A percentile compares a stretch with the other conserved stretches of the same genome.
These are phyloP conservation scores for Gymnopilus dilepis DNA, from an alignment of 768 basidiomycete species.

Conservation along the genomic window DNA sequence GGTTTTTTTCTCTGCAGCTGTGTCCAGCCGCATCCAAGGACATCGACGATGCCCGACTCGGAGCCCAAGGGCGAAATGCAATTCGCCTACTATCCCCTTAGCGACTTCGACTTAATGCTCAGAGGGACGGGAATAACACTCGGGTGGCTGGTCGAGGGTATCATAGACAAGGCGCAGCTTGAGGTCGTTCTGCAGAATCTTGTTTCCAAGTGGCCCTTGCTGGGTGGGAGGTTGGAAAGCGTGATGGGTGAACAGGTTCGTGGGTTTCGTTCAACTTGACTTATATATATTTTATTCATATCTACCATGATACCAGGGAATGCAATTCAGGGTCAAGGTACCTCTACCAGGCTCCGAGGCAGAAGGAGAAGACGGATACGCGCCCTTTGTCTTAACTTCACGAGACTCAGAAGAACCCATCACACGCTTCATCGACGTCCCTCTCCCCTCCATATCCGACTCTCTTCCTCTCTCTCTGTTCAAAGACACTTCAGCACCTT, in stretches of 20 bases:
- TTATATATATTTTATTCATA: too few relatives aligned
- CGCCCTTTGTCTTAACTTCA: neutral
- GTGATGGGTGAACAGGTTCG: too few relatives aligned
- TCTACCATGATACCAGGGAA: neutral
- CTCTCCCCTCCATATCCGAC: conserved; percentile 33
- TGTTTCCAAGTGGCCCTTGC: conserved; percentile 1
- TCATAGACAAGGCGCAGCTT: neutral
- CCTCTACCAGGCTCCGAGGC: neutral
- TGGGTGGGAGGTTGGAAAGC: conserved; percentile 5
- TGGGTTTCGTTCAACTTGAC: neutral
- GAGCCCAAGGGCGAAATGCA: too few relatives aligned
- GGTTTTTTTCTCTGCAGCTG: too few relatives aligned
- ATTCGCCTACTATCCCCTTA: neutral
- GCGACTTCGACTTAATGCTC: neutral
- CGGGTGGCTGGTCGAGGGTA: conserved; percentile 7
- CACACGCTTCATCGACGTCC: conserved; percentile 37
- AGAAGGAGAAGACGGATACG: neutral
- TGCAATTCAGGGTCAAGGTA: neutral
- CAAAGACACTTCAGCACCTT: conserved; percentile 35
- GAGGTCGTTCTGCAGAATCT: neutral
- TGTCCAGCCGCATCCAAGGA: too few relatives aligned
- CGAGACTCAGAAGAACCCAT: conserved; percentile 33
- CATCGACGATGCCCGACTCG: too few relatives aligned
- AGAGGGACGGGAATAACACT: neutral
- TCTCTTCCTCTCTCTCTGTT: conserved; percentile 42